Percentiles rank a stretch among this genome's conserved stretches.
These are phyloP conservation scores for Pelargonium australe DNA, from an alignment of 441 rosid species.

Conservation along the genomic window DNA sequence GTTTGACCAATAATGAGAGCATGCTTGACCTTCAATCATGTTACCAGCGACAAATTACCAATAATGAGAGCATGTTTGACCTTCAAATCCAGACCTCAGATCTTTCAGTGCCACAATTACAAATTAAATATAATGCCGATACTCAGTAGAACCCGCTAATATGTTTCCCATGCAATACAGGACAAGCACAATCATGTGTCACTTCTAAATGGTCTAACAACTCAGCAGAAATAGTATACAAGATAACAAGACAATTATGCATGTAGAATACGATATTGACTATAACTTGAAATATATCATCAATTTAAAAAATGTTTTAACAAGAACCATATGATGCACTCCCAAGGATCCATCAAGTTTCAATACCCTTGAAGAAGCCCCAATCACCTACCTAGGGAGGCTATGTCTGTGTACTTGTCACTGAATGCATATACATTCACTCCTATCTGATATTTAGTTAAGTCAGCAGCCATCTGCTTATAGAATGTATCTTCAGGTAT, in stretches of 20 bases:
- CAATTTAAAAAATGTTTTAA: neutral
- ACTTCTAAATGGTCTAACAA: neutral
- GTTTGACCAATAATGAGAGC: neutral
- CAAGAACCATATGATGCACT: neutral
- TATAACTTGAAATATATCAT: neutral
- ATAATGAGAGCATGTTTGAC: neutral
- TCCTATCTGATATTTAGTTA: constrained; percentile 90
- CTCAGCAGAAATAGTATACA: neutral
- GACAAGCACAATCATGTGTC: neutral
- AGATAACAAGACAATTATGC: neutral
- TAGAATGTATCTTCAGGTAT: constrained; percentile 89
- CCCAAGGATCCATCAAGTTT: neutral
- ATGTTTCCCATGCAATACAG: neutral
- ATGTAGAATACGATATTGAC: neutral
- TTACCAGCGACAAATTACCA: neutral
- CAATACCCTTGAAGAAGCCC: constrained; percentile 4
- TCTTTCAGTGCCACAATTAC: neutral
- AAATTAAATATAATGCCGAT: neutral
- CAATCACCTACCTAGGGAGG: constrained; percentile 69
- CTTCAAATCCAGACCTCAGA: neutral
- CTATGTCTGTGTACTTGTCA: constrained; percentile 91
- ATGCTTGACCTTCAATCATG: neutral
- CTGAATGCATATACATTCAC: constrained; percentile 84
- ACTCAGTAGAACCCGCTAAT: neutral
- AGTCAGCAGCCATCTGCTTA: constrained; percentile 99